Evolutionary conservation across 345 rosid genomes (phyloP).

Genomic region (Hypericum perforatum): DNA sequence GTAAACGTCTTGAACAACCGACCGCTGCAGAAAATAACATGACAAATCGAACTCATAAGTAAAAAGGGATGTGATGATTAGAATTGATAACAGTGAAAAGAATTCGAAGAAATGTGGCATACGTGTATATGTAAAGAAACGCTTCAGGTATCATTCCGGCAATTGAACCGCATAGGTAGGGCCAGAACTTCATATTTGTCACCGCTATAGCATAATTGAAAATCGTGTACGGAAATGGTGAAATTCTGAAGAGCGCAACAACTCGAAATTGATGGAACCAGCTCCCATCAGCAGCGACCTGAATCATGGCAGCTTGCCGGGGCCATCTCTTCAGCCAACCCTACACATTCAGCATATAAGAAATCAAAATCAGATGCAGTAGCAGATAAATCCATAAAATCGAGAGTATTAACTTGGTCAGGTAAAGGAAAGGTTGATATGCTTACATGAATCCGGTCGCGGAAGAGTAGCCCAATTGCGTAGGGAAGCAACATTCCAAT

Average conservation of each 20-base stretch:
- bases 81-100: not conserved
- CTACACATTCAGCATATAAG: conserved; percentile 31
- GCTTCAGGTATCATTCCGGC: conserved; percentile 98
- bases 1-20: conserved; percentile 16
- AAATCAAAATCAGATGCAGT: not conserved
- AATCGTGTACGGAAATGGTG: conserved; percentile 96
- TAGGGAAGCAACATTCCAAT: conserved; percentile 87
- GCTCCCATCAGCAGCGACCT: conserved; percentile 90
- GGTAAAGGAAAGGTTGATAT: not conserved
- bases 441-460: conserved; percentile 84
- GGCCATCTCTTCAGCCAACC: conserved; percentile 97
- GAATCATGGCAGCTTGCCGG: conserved; percentile 64
- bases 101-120: conserved; percentile 6
- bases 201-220: conserved; percentile 89
- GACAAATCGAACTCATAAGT: too few species aligned
- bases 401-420: too few species aligned
- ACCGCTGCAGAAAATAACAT: conserved; percentile 39
- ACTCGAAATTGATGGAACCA: conserved; percentile 91
- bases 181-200: conserved; percentile 85
- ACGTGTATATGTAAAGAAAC: conserved; percentile 92
- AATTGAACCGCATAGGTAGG: conserved; percentile 75
- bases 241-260: conserved; percentile 81
- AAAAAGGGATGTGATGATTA: too few species aligned
- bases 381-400: too few species aligned
- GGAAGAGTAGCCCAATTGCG: conserved; percentile 65